Base-by-base conservation (phyloP, 1,284 basidiomycete species). In the Moesziomyces sp. region DNA sequence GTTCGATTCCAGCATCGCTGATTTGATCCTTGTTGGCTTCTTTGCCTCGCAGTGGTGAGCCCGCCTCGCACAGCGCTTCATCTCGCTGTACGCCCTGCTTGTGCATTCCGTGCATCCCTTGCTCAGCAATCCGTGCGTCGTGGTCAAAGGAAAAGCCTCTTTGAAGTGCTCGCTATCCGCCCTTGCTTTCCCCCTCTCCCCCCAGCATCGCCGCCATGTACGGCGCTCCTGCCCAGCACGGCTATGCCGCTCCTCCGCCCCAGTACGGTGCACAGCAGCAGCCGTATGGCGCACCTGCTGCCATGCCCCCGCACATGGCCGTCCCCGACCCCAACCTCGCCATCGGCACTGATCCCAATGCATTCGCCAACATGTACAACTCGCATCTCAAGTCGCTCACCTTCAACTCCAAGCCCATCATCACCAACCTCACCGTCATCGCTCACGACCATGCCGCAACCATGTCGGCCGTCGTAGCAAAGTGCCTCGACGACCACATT, bases 321-420 rank as follows among this genome's bases (percentile, higher is more conserved):
- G 45, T 1, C 16, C 16, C 28, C 5, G 58, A 53, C n/a, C 66
- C 52, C 14, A 63, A 57, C 51, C 44, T 53, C 46, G 58, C 55
- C 52, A 59, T 77, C 11, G 62, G 63, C n/a, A 53, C 61, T 50
- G 82, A 86, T 54, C 88, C 92, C 35, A 88, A 88, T 81, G 88
- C 88, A 38, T 95, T 95, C 85, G 91, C 93, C 76, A 66, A 67
- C 50, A 85, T 83, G 84, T 86, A 84, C 74, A 54, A 89, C 71
- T 85, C 87, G 51, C 91, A 93, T 64, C 90, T 98, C 63, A 87
- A 90, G 79, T 89, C 92, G 76, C 90, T 99, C 69, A 94, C 91
- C 45, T 91, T 96, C 87, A 99, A 99, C 86, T 97, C 94, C 76
- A 91, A 95, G 83, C 93, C 94, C 16, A 91, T 97, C 75, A 99